Evolutionary conservation across 768 basidiomycete genomes (phyloP), one percentile per base, ranked within the genome.

Genomic region (Imleria badia): DNA sequence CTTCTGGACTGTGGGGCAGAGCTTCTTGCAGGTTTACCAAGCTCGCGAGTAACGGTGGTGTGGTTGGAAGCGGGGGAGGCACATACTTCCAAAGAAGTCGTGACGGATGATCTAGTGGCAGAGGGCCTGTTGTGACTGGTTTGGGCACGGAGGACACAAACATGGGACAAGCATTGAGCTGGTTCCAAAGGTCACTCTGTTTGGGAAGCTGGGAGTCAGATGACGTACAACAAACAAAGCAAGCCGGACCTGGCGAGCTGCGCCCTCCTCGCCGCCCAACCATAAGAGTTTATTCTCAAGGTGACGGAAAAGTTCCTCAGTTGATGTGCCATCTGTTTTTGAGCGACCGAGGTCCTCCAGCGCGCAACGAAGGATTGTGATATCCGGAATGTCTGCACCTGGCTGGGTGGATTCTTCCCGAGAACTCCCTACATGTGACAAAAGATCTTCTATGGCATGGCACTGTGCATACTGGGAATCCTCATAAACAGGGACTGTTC

Each of bases 291-390:
- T 78, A 17, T 70, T 73, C 61, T 85, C 84, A 43, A 90, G 70
- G 52, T 78, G 69, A 29, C 69, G 72, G 62, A 89, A 88, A 3
- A 91, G 64, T 30, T 83, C 82, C 22, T 84, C 80, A 1, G 85
- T 80, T 1, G 78, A 80, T 20, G 81, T 76, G 36, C 75, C 71
- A 29, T 74, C 68, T 7, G 55, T 41, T 45, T 75, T 75, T 20
- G 67, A 72, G 60, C 61, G 75, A 49, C 61, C 68, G 53, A 77
- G 73, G 44, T 84, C 84, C 30, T 75, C 70, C 39, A 90, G 72
- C 3, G 78, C 83, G 60, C 85, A 88, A 10, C 89, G 81, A 35
- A 91, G 73, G 8, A 89, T 69, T 1, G 85, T 82, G 6, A 83
- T 57, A 10, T 76, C 72, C 3, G 83, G 78, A 7, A 86, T 66